phyloP scores from a whole-genome alignment of 2,329 filamentous ascomycete species.

The Blastomyces percursus region DNA sequence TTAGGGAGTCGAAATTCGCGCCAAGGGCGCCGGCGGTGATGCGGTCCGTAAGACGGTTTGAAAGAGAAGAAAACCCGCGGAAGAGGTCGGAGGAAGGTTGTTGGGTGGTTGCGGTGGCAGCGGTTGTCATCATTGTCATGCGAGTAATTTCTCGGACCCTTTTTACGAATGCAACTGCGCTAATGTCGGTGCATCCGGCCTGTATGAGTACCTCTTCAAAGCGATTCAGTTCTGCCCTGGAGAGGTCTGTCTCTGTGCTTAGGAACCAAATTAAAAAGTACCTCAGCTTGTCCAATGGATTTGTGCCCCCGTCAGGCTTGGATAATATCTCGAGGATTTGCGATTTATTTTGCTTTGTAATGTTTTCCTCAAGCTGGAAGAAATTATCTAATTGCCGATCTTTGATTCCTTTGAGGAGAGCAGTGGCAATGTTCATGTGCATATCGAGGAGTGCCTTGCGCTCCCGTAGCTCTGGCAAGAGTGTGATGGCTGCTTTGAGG shows the following conservation, averaged over 20 bases:
- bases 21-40: slow-evolving; percentile 83
- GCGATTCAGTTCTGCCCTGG: slow-evolving; percentile 66
- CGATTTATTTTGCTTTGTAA: slow-evolving; percentile 79
- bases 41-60: slow-evolving; percentile 81
- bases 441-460: slow-evolving; percentile 89
- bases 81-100: slow-evolving; percentile 59
- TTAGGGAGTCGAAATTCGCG: slow-evolving; percentile 84
- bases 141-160: slow-evolving; percentile 89
- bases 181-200: slow-evolving; percentile 60
- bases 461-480: slow-evolving; percentile 83
- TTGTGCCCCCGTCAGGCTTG: slow-evolving; percentile 67
- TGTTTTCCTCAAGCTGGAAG: slow-evolving; percentile 87
- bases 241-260: slow-evolving; percentile 82
- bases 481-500: slow-evolving; percentile 86
- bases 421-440: slow-evolving; percentile 97
- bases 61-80: slow-evolving; percentile 84
- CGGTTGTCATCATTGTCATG: slow-evolving; percentile 94
- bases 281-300: slow-evolving; percentile 79
- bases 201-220: slow-evolving; percentile 75
- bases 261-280: slow-evolving; percentile 96
- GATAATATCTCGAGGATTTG: slow-evolving; percentile 82
- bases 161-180: slow-evolving; percentile 72
- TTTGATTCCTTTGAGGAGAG: slow-evolving; percentile 71
- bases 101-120: slow-evolving; percentile 55
- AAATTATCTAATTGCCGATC: slow-evolving; percentile 91